A percentile compares a stretch with the other conserved stretches of the same genome.
These are phyloP conservation scores for Limonium bicolor DNA, from an alignment of 148 eudicot genomes.

Conservation along the genomic window DNA sequence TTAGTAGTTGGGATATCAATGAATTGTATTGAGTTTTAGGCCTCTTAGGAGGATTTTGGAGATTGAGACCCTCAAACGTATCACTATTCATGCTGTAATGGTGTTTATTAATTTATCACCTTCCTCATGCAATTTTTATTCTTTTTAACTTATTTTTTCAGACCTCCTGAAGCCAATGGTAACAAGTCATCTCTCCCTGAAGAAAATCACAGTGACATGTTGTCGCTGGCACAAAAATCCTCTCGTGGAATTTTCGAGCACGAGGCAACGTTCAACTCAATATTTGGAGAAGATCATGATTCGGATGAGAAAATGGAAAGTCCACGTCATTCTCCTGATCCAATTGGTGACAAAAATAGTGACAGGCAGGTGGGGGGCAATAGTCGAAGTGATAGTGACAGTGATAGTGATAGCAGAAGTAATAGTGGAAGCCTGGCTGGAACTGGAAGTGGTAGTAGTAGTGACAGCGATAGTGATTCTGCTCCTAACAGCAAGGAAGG, in stretches of 20 bases:
- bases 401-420: conserved; percentile 51
- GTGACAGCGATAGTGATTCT: conserved; percentile 88
- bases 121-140: too few species aligned
- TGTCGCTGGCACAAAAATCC: conserved; percentile 15
- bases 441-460: conserved; percentile 71
- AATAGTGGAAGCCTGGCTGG: conserved; percentile 64
- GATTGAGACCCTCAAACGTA: too few species aligned
- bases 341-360: conserved; percentile 55
- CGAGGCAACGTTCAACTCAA: conserved; percentile 18
- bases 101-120: too few species aligned
- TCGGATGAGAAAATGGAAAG: conserved; percentile 33
- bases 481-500: conserved; percentile 86
- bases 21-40: too few species aligned
- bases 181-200: conserved; percentile 22
- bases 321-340: conserved; percentile 33
- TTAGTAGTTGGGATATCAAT: too few species aligned
- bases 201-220: conserved; percentile 20
- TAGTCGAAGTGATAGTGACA: conserved; percentile 51
- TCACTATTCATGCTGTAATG: too few species aligned
- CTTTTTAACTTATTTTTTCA: conserved; percentile 19
- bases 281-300: conserved; percentile 28
- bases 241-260: conserved; percentile 27
- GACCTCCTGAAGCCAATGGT: conserved; percentile 51
- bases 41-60: too few species aligned
- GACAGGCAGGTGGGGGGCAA: conserved; percentile 60